Evolutionary conservation across 441 rosid genomes (phyloP).

Genomic region (Populus tomentosa): DNA sequence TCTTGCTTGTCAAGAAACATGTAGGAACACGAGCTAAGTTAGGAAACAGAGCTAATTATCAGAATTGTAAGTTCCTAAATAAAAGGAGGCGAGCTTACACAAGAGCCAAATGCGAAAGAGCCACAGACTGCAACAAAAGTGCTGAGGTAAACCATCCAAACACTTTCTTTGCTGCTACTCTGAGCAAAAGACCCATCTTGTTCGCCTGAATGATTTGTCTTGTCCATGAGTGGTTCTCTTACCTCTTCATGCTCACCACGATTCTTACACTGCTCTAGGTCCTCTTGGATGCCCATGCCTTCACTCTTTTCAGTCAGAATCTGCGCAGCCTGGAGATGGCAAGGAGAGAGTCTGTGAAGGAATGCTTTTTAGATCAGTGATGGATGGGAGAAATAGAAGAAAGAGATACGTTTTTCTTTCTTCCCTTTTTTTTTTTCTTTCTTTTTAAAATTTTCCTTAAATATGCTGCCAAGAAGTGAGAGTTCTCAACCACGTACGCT

Average conservation of each 20-base stretch:
- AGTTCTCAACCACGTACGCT: background rate
- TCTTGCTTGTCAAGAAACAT: background rate
- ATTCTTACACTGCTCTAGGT: constrained; percentile 19
- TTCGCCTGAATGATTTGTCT: constrained; percentile 14
- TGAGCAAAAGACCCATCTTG: constrained; percentile 19
- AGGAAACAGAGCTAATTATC: background rate
- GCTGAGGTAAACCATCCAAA: constrained; percentile 77
- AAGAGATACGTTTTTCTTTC: background rate
- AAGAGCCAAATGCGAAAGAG: constrained; percentile 80
- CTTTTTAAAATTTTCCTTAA: background rate
- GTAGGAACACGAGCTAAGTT: background rate
- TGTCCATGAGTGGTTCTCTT: constrained; percentile 38
- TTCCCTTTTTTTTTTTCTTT: no score
- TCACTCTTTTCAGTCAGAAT: background rate
- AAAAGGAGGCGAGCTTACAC: constrained; percentile 47
- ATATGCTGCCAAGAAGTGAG: background rate
- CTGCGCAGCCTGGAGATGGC: background rate
- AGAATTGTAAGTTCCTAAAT: background rate
- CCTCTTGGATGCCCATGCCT: constrained; percentile 41
- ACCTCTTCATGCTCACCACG: constrained; percentile 15
- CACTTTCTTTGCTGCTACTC: constrained; percentile 32
- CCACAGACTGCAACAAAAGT: constrained; percentile 86
- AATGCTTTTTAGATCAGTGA: constrained; percentile 11
- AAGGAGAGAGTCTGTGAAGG: constrained; percentile 14
- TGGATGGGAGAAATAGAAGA: constrained; percentile 12